These are phyloP conservation scores for Tardiomyces blankii DNA, from an alignment of 1,139 yeast genomes.

Conservation along the genomic window DNA sequence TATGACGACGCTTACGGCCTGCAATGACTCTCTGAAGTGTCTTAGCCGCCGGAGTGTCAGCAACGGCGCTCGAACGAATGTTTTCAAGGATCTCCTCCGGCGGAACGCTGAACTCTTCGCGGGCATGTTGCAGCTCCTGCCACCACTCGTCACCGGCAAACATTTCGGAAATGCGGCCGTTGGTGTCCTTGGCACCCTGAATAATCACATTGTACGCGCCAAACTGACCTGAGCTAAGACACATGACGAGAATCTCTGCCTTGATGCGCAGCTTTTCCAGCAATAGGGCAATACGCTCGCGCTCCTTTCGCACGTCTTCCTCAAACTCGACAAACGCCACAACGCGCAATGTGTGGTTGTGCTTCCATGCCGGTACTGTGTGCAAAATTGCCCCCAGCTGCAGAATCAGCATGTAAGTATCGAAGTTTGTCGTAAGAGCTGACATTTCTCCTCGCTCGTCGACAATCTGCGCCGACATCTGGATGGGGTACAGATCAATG, in stretches of 20 bases:
- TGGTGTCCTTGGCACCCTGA: conserved; percentile 37
- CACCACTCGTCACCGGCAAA: conserved; percentile 47
- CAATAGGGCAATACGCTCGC: conserved; percentile 44
- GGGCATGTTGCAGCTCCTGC: conserved; percentile 49
- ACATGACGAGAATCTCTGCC: conserved; percentile 62
- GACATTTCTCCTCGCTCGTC: conserved; percentile 53
- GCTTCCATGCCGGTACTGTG: conserved; percentile 89
- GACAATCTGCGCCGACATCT: conserved; percentile 76
- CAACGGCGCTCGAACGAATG: background rate
- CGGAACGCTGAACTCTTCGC: conserved; percentile 27
- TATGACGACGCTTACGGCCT: conserved; percentile 15
- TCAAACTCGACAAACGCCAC: conserved; percentile 78
- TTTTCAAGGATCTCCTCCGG: background rate
- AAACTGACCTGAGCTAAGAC: conserved; percentile 51
- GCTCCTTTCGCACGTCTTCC: conserved; percentile 63
- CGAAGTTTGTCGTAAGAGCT: conserved; percentile 78
- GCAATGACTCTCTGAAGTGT: background rate
- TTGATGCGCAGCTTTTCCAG: conserved; percentile 71
- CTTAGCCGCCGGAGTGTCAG: background rate
- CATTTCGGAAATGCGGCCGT: conserved; percentile 26
- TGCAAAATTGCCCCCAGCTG: conserved; percentile 87
- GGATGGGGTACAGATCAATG: conserved; percentile 90
- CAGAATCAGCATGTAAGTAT: conserved; percentile 82
- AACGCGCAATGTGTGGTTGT: conserved; percentile 60
- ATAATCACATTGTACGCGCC: conserved; percentile 65